Evolutionary conservation across 768 basidiomycete species (phyloP), one percentile per base, ranked within the genome.

Genomic region (Russula lepida): DNA sequence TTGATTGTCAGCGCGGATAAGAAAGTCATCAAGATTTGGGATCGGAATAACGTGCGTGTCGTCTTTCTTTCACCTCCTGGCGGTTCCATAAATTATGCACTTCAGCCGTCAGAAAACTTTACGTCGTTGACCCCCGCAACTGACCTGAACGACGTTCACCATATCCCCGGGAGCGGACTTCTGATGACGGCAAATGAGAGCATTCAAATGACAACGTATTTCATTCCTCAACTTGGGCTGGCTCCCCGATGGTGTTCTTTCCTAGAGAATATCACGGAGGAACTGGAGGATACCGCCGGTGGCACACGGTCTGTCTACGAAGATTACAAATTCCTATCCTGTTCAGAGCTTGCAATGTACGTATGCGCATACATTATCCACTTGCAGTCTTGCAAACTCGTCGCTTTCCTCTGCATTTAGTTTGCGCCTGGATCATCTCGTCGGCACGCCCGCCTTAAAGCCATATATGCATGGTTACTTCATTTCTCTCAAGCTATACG

Each of bases 391-490:
- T 53, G 39, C 58, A 61, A 48, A 59, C 57, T 48, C n/a, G 28
- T 19, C 47, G 27, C n/a, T 37, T 23, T 9, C 17, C 2, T 41
- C 23, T 64, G 23, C 35, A 37, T 37, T 2, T 68, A 95, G 93
- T 37, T 84, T 99, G 63, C 91, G 94, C n/a, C 74, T 99, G 71
- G 89, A 94, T 66, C 92, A 95, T 71, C 90, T 99, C 68, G 77
- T 97, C 65, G 97, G 97, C 54, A 95, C 95, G 6, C 86, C 93
- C 23, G 85, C 89, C 19, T 89, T 98, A 79, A 95, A 95, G 73
- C 97, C 97, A 4, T 99, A 98, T 75, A 98, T 99, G 95, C 97
- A 99, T 73, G 97, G 97, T 46, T 98, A 95, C 83, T 98, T 99
- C 77, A 74, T 98, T 64, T 91, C 94, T 5, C 85, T 98, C 74